These are phyloP conservation scores for Hypericum androsaemum DNA, from an alignment of 345 rosid genomes.

Conservation along the genomic window DNA sequence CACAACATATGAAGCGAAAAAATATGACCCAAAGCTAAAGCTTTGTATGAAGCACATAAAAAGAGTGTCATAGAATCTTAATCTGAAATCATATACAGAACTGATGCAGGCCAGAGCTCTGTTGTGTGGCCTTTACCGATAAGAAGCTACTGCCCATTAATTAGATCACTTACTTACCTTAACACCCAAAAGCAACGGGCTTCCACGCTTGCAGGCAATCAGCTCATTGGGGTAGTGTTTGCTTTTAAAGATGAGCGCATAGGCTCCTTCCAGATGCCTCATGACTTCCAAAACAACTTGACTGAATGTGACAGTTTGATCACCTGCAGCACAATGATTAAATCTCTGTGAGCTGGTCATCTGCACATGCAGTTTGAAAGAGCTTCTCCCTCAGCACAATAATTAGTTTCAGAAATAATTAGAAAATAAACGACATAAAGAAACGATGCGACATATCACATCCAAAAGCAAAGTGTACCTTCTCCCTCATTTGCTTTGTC, in stretches of 20 bases:
- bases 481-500: conserved; percentile 78
- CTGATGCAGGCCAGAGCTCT: too few species aligned
- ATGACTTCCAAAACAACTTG: conserved; percentile 93
- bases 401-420: too few species aligned
- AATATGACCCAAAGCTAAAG: too few species aligned
- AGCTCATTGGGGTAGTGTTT: conserved; percentile 88
- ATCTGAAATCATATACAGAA: background rate
- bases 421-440: too few species aligned
- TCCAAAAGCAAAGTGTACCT: conserved; percentile 40
- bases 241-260: conserved; percentile 96
- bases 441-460: too few species aligned
- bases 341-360: background rate
- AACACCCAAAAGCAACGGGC: conserved; percentile 86
- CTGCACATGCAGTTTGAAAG: too few species aligned
- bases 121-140: too few species aligned
- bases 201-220: conserved; percentile 93
- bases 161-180: conserved; percentile 47
- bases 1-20: background rate
- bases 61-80: background rate
- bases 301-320: conserved; percentile 56
- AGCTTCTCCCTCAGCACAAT: too few species aligned
- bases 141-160: background rate
- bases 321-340: conserved; percentile 40
- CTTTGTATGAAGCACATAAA: background rate
- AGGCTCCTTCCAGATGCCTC: conserved; percentile 97